Percentiles rank a stretch among this genome's conserved stretches.
phyloP scores from a whole-genome alignment of 2,329 filamentous ascomycete species.

The Zopfia rhizophila region DNA sequence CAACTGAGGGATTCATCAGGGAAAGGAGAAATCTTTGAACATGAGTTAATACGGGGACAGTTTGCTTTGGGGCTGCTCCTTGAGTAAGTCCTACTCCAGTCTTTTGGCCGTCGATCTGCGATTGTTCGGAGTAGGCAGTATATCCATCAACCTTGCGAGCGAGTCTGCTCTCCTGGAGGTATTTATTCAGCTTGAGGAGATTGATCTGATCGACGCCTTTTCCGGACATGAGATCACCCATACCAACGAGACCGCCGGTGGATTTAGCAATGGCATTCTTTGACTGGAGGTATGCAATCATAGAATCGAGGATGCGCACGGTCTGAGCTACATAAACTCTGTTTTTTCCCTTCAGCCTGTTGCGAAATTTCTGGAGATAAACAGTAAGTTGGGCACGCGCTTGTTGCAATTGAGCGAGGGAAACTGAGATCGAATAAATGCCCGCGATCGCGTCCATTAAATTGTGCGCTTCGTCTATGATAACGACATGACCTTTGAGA shows the following conservation, averaged over 20 bases:
- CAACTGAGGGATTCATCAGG: constrained; percentile 83
- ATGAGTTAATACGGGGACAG: constrained; percentile 68
- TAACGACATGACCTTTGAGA: constrained; percentile 87
- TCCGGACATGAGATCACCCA: constrained; percentile 77
- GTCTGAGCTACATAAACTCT: constrained; percentile 90
- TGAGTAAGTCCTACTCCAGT: constrained; percentile 6
- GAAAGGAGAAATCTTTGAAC: constrained; percentile 78
- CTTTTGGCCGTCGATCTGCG: constrained; percentile 42
- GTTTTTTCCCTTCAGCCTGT: constrained; percentile 89
- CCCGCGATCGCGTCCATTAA: constrained; percentile 93
- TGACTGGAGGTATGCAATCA: constrained; percentile 74
- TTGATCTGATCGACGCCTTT: constrained; percentile 97
- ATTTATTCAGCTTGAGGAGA: constrained; percentile 85
- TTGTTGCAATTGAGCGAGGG: constrained; percentile 75
- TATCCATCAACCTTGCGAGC: constrained; percentile 96
- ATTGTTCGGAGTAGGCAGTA: constrained; percentile 69
- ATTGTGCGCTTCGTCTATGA: constrained; percentile 98
- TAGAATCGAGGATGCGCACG: constrained; percentile 81
- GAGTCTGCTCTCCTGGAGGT: constrained; percentile 90
- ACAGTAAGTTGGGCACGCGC: constrained; percentile 79
- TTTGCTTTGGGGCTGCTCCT: constrained; percentile 34
- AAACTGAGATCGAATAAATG: constrained; percentile 83
- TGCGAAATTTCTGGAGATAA: constrained; percentile 89
- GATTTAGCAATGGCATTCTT: constrained; percentile 53
- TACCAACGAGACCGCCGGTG: constrained; percentile 74